Evolutionary conservation across 192 early-diverging fungal species (phyloP).

Genomic region (Allomyces arbusculus): DNA sequence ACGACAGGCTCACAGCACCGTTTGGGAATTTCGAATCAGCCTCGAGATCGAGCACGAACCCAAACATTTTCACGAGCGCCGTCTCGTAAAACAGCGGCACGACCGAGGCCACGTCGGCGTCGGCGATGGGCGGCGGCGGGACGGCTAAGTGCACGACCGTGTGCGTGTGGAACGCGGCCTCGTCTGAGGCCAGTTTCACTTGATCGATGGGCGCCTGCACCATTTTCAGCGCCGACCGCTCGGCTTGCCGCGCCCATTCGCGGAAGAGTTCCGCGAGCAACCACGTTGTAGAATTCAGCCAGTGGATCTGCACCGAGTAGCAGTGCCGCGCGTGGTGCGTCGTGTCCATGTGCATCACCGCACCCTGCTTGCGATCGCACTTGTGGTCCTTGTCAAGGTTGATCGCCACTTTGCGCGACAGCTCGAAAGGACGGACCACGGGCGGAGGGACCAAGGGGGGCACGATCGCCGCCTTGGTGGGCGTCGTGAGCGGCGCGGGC

Average conservation of each 20-base stretch:
- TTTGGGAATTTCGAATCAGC: constrained; percentile 54
- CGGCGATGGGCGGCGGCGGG: constrained; percentile 35
- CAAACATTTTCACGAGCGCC: constrained; percentile 54
- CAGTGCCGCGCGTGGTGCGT: constrained; percentile 69
- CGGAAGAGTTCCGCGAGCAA: constrained; percentile 69
- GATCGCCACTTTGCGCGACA: constrained; percentile 49
- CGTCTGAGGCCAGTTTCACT: constrained; percentile 38
- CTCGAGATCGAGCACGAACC: constrained; percentile 87
- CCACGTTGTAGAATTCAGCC: constrained; percentile 81
- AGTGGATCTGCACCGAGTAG: constrained; percentile 85
- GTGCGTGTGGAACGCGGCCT: constrained; percentile 74
- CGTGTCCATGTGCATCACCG: constrained; percentile 72
- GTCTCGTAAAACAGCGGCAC: constrained; percentile 44
- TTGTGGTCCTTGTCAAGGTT: constrained; percentile 64
- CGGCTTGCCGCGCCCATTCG: constrained; percentile 57
- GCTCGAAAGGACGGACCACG: constrained; percentile 12
- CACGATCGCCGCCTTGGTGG: neutral
- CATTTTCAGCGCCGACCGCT: constrained; percentile 68
- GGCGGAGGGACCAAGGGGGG: no score
- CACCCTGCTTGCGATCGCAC: constrained; percentile 60
- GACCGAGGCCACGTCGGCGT: constrained; percentile 5
- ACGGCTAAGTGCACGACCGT: constrained; percentile 36
- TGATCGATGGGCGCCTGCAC: constrained; percentile 74
- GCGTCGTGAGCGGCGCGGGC: neutral
- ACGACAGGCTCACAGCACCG: constrained; percentile 29